Percentiles rank a stretch among this genome's conserved stretches.
phyloP scores from a whole-genome alignment of 192 early-diverging fungal species.

The Chytriomyces sp. region DNA sequence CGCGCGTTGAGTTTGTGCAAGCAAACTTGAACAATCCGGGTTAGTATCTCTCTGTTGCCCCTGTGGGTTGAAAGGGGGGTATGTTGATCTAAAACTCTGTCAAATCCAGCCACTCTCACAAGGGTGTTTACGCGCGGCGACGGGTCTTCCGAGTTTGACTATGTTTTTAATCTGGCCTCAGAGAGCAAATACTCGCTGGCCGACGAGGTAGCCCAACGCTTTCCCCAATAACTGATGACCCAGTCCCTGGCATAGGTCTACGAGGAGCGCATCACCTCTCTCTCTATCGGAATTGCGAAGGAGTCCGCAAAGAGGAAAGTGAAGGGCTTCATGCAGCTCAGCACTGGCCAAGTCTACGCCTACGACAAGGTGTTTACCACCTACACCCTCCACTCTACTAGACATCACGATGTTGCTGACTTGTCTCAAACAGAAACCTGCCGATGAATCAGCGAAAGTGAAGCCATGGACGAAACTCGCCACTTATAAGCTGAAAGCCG shows the following conservation, averaged over 20 bases:
- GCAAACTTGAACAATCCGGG: conserved; percentile 74
- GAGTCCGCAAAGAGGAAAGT: conserved; percentile 77
- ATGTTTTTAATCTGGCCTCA: conserved; percentile 92
- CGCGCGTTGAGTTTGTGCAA: conserved; percentile 76
- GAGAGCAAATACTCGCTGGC: conserved; percentile 93
- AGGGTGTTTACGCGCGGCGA: conserved; percentile 72
- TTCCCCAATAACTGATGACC: background rate
- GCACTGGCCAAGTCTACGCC: conserved; percentile 92
- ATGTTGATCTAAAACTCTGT: too few species aligned
- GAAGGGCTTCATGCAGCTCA: conserved; percentile 80
- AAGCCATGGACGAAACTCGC: conserved; percentile 84
- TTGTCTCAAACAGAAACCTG: conserved; percentile 68
- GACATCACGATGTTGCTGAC: too few species aligned
- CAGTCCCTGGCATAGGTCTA: conserved; percentile 60
- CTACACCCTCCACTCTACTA: too few species aligned
- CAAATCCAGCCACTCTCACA: conserved; percentile 63
- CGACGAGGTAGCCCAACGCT: conserved; percentile 57
- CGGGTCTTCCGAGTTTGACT: conserved; percentile 73
- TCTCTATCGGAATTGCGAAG: conserved; percentile 76
- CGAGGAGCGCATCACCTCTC: conserved; percentile 73
- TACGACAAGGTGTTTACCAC: conserved; percentile 64
- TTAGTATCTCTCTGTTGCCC: conserved; percentile 42
- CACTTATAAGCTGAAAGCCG: conserved; percentile 73
- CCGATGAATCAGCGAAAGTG: conserved; percentile 66
- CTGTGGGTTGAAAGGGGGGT: too few species aligned